Percentiles rank a stretch among this genome's conserved stretches.
Conservation (phyloP, 192 early-diverging fungal species). For the Entomortierella parvispora region DNA sequence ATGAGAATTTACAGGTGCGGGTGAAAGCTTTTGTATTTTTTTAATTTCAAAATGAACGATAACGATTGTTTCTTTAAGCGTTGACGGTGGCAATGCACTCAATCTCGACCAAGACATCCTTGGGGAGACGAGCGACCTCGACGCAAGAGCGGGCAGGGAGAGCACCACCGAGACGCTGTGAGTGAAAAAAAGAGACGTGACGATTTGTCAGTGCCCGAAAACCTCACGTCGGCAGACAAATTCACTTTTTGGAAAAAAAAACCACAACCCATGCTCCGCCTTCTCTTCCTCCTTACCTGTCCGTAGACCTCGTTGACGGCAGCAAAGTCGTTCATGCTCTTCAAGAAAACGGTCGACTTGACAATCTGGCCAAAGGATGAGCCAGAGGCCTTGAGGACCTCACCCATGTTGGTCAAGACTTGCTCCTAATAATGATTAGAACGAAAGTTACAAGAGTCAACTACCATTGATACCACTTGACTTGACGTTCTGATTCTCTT, state of each 20-base stretch:
- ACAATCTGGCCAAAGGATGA: constrained; percentile 86
- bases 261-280: not conserved
- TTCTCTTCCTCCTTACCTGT: constrained; percentile 53
- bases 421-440: constrained; percentile 63
- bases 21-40: no score
- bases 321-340: constrained; percentile 91
- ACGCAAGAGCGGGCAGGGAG: constrained; percentile 83
- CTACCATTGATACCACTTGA: no score
- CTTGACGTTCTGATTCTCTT: not conserved
- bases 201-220: not conserved
- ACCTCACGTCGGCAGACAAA: not conserved
- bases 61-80: no score
- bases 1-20: no score
- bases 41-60: no score
- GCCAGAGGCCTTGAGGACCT: constrained; percentile 84
- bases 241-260: not conserved
- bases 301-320: constrained; percentile 92
- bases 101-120: constrained; percentile 93
- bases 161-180: constrained; percentile 66
- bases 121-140: constrained; percentile 91
- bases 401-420: constrained; percentile 84
- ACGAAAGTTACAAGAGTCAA: no score
- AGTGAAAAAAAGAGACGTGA: not conserved
- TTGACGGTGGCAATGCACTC: constrained; percentile 82
- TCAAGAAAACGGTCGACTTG: constrained; percentile 97